Conservation (phyloP, 148 eudicot species). For the Cornus controversa region DNA sequence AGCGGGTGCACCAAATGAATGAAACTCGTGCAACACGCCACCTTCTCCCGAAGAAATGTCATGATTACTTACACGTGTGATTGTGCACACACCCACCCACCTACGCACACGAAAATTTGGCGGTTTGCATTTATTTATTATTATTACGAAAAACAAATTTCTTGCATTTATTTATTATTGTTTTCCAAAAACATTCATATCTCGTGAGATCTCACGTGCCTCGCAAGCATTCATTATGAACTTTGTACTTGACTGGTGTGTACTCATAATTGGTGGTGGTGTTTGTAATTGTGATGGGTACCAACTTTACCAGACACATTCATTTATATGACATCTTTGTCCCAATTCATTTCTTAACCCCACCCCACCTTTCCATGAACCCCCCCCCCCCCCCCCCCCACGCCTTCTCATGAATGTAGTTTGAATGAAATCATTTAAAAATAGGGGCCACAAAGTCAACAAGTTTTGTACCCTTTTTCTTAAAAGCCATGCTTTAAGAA, state of each 20-base stretch:
- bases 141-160: too few relatives aligned
- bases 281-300: conserved; percentile 6
- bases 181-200: too few relatives aligned
- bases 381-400: conserved; percentile 5
- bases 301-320: conserved; percentile 32
- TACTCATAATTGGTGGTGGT: conserved; percentile 36
- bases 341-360: conserved; percentile 4
- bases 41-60: too few relatives aligned
- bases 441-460: neutral
- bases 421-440: conserved; percentile 20
- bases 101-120: too few relatives aligned
- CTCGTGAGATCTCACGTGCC: conserved; percentile 17
- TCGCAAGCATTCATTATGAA: conserved; percentile 19
- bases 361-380: neutral
- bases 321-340: conserved; percentile 22
- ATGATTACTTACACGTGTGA: too few relatives aligned
- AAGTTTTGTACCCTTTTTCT: conserved; percentile 2
- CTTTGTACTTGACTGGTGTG: conserved; percentile 33
- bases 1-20: too few relatives aligned
- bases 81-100: too few relatives aligned
- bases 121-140: too few relatives aligned
- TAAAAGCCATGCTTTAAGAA: conserved; percentile 21
- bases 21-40: too few relatives aligned
- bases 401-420: conserved; percentile 15
- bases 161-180: too few relatives aligned